Base-by-base conservation (phyloP, 768 basidiomycete genomes). In the Mycena metata region DNA sequence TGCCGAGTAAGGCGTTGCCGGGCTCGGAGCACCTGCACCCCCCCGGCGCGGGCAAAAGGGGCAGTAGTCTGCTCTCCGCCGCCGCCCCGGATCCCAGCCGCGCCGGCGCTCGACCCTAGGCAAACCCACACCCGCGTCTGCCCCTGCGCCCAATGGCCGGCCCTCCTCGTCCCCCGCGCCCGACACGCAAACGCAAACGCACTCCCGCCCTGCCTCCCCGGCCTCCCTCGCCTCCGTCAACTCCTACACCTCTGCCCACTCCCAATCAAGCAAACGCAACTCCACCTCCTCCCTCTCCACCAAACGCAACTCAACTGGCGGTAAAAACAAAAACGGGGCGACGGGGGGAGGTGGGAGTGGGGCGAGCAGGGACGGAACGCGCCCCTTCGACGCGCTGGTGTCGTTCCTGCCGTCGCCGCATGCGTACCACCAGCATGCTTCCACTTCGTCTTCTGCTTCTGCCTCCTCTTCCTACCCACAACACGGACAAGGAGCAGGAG, bases 341-440 rank as follows among this genome's bases (percentile, higher is more conserved):
- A n/a, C n/a, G n/a, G n/a, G n/a, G n/a, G n/a, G n/a, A n/a, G 6
- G 30, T 6, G 30, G 30, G 30, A 6, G 30, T 6, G 6, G 3
- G 30, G 30, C 30, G 30, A 30, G n/a, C n/a, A n/a, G 6, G 6
- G 30, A 60, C 33, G 43, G 21, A 26, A 64, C 67, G 42, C 74
- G 78, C 42, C 3, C 30, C 30, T 85, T 86, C 64, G 83, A 84
- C 63, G 82, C 82, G 11, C 69, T 86, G 17, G 64, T 86, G 67
- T 83, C 83, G 52, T 85, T 84, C 69, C 75, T 86, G n/a, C 83
- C n/a, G n/a, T n/a, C n/a, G n/a, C n/a, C n/a, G n/a, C n/a, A n/a
- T n/a, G n/a, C n/a, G n/a, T n/a, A n/a, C n/a, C n/a, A n/a, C n/a
- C n/a, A n/a, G n/a, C n/a, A n/a, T n/a, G n/a, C n/a, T n/a, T n/a